Percentiles rank a stretch among this genome's conserved stretches.
Conservation (phyloP, 768 basidiomycete species). For the Tricholoma hemisulphureum region DNA sequence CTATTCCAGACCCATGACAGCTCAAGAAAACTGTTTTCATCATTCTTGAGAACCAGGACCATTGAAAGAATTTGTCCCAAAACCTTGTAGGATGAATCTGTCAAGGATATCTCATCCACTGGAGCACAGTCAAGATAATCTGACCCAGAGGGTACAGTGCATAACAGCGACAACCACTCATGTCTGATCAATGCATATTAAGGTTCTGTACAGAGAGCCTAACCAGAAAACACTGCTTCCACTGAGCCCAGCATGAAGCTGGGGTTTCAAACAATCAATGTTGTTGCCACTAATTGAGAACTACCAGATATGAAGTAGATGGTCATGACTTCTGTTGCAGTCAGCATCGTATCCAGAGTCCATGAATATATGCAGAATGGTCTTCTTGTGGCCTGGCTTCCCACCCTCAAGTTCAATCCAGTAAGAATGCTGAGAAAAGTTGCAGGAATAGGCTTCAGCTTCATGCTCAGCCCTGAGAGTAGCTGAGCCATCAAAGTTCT, state of each 20-base stretch:
- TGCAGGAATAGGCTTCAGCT: not conserved
- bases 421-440: not conserved
- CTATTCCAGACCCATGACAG: conserved; percentile 18
- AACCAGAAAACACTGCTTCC: too few species aligned
- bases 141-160: conserved; percentile 8
- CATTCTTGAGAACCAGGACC: not conserved
- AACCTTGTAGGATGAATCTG: conserved; percentile 11
- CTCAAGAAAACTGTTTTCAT: not conserved
- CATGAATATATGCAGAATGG: conserved; percentile 12
- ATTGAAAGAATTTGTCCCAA: conserved; percentile 19
- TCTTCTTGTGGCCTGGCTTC: conserved; percentile 14
- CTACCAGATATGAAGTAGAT: conserved; percentile 16
- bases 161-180: conserved; percentile 8
- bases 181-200: too few species aligned
- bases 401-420: conserved; percentile 9
- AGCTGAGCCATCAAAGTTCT: not conserved
- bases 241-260: too few species aligned
- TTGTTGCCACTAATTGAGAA: conserved; percentile 17
- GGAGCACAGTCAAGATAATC: conserved; percentile 9
- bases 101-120: conserved; percentile 8
- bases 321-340: conserved; percentile 18
- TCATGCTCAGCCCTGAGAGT: not conserved
- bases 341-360: conserved; percentile 12
- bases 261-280: conserved; percentile 13
- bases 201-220: too few species aligned